Percentiles rank a stretch among this genome's conserved stretches.
Conservation (phyloP, 306 rosid species). For the Quercus alba region DNA sequence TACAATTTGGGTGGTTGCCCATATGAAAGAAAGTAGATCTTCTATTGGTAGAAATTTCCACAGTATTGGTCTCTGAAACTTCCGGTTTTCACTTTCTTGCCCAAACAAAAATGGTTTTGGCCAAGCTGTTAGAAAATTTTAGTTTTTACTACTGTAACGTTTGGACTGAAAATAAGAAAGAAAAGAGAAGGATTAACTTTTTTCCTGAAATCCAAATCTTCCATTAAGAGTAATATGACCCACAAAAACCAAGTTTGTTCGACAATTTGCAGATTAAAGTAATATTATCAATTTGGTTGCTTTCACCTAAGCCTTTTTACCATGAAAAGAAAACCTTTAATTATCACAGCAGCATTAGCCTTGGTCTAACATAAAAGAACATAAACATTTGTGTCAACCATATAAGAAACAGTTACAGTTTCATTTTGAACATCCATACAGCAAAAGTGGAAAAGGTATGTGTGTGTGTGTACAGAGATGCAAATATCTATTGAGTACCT, state of each 20-base stretch:
- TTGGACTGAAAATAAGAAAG: too few relatives aligned
- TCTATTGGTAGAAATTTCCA: background rate
- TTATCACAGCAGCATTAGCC: too few relatives aligned
- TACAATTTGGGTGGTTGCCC: background rate
- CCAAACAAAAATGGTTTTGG: too few relatives aligned
- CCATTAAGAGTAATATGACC: background rate
- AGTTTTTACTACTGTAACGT: too few relatives aligned
- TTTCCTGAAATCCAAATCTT: background rate
- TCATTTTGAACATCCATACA: background rate
- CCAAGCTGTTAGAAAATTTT: too few relatives aligned
- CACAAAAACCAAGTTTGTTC: background rate
- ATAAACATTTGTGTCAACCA: background rate
- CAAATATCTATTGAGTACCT: slow-evolving; percentile 31
- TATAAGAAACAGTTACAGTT: background rate
- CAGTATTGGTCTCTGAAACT: too few relatives aligned
- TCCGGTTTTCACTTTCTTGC: too few relatives aligned
- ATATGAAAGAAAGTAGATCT: background rate
- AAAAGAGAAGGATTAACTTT: background rate
- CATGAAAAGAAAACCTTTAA: too few relatives aligned
- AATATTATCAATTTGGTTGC: too few relatives aligned
- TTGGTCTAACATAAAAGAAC: background rate
- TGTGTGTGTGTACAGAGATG: background rate
- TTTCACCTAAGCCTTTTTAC: too few relatives aligned
- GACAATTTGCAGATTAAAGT: background rate
- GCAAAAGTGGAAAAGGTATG: too few relatives aligned